Evolutionary conservation across 139 green algal species (phyloP).

Genomic region (Nannochloris sp.): DNA sequence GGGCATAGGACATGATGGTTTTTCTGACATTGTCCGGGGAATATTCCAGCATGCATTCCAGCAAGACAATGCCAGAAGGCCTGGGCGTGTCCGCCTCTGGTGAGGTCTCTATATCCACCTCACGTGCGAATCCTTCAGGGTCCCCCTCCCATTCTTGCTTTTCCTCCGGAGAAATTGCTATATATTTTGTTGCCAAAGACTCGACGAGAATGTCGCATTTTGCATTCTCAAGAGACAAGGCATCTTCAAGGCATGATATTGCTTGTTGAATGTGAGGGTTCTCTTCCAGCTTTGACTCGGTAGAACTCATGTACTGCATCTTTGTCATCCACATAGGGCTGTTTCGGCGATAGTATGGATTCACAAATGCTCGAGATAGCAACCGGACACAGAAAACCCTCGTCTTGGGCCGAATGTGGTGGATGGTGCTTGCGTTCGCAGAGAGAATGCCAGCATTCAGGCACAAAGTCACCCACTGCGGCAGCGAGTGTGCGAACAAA

Average conservation of each 20-base stretch:
- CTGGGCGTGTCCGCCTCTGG: slow-evolving; percentile 67
- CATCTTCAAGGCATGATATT: slow-evolving; percentile 8
- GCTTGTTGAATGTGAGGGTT: neutral
- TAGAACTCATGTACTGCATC: slow-evolving; percentile 6
- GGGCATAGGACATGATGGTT: slow-evolving; percentile 37
- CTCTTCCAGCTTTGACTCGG: neutral
- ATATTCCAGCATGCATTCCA: slow-evolving; percentile 67
- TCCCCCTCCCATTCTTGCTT: slow-evolving; percentile 60
- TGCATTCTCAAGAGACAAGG: slow-evolving; percentile 18
- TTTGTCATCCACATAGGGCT: neutral
- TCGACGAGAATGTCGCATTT: slow-evolving; percentile 31
- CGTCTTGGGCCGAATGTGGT: slow-evolving; percentile 41
- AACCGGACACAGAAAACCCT: slow-evolving; percentile 62
- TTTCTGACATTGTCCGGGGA: slow-evolving; percentile 34
- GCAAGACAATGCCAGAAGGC: slow-evolving; percentile 60
- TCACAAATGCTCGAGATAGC: slow-evolving; percentile 56
- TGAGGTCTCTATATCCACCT: slow-evolving; percentile 57
- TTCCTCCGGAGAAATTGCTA: slow-evolving; percentile 60
- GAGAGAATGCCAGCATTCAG: slow-evolving; percentile 43
- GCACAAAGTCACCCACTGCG: slow-evolving; percentile 46
- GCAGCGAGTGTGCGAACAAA: slow-evolving; percentile 44
- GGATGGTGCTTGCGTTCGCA: slow-evolving; percentile 38
- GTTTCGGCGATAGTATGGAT: slow-evolving; percentile 49
- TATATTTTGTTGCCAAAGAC: slow-evolving; percentile 60
- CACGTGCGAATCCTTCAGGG: slow-evolving; percentile 32